Percentiles rank a stretch among this genome's conserved stretches.
These are phyloP conservation scores for Gloeopeniophorella convolvens DNA, from an alignment of 768 basidiomycete genomes.

Conservation along the genomic window DNA sequence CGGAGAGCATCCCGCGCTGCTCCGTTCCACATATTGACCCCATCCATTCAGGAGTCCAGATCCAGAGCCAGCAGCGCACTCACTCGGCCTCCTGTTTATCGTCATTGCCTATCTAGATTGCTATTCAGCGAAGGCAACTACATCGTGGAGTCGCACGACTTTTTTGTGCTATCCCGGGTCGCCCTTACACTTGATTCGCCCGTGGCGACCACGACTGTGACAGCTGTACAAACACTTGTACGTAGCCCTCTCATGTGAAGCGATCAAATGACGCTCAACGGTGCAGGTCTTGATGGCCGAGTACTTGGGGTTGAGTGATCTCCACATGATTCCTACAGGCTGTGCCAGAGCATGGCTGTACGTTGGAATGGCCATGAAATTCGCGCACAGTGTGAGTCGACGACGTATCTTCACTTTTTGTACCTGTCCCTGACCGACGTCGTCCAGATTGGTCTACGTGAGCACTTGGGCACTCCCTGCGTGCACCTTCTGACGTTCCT, in stretches of 20 bases:
- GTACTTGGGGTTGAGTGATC: slow-evolving; percentile 53
- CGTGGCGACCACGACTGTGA: slow-evolving; percentile 43
- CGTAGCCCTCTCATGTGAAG: slow-evolving; percentile 24
- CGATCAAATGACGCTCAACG: slow-evolving; percentile 19
- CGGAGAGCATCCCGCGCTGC: no score
- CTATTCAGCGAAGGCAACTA: slow-evolving; percentile 50
- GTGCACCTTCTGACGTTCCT: slow-evolving; percentile 1
- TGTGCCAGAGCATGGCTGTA: slow-evolving; percentile 49
- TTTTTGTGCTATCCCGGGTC: slow-evolving; percentile 52
- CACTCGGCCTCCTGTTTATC: slow-evolving; percentile 55
- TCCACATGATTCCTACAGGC: slow-evolving; percentile 34
- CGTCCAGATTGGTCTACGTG: slow-evolving; percentile 49
- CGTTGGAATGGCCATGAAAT: slow-evolving; percentile 51
- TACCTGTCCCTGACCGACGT: neutral
- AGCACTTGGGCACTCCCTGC: slow-evolving; percentile 4
- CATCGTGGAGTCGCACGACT: slow-evolving; percentile 51
- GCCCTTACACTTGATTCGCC: slow-evolving; percentile 44
- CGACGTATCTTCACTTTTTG: slow-evolving; percentile 5
- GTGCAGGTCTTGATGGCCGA: slow-evolving; percentile 35
- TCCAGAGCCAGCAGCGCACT: slow-evolving; percentile 37
- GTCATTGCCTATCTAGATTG: slow-evolving; percentile 62
- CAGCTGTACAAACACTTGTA: slow-evolving; percentile 51
- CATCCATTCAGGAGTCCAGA: slow-evolving; percentile 40
- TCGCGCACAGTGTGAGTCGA: slow-evolving; percentile 51
- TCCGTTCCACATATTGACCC: no score